Percentiles rank a stretch among this genome's conserved stretches.
phyloP scores from a whole-genome alignment of 768 basidiomycete genomes.

The Cystofilobasidium ferigula region DNA sequence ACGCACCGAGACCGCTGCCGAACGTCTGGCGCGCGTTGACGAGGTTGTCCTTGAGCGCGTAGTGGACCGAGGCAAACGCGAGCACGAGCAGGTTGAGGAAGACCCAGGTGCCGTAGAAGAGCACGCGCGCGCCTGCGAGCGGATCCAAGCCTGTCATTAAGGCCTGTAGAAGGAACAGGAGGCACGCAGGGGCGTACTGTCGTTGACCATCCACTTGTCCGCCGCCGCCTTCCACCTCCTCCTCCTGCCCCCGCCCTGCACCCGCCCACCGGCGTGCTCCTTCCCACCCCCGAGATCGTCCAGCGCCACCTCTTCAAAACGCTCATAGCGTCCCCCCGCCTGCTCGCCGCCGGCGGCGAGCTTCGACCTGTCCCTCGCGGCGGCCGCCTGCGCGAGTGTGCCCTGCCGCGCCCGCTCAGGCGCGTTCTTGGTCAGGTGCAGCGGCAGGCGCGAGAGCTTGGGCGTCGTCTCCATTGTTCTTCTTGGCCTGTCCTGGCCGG shows the following conservation, averaged over 20 bases:
- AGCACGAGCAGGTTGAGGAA: slow-evolving; percentile 69
- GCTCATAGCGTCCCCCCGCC: background rate
- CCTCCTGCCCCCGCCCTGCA: slow-evolving; percentile 6
- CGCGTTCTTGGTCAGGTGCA: slow-evolving; percentile 67
- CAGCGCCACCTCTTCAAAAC: background rate
- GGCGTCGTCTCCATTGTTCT: background rate
- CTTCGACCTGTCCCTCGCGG: background rate
- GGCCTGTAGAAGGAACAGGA: background rate
- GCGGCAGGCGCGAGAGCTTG: slow-evolving; percentile 9
- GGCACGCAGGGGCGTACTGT: slow-evolving; percentile 44
- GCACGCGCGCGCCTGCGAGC: slow-evolving; percentile 44
- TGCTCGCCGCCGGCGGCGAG: background rate
- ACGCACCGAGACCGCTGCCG: slow-evolving; percentile 66
- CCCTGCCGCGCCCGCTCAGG: slow-evolving; percentile 72
- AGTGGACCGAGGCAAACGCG: slow-evolving; percentile 64
- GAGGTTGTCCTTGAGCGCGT: slow-evolving; percentile 67
- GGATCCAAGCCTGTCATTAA: background rate
- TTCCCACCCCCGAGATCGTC: too few species aligned
- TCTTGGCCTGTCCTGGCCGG: background rate
- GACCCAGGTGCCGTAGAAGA: slow-evolving; percentile 73
- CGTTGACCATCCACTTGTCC: slow-evolving; percentile 85
- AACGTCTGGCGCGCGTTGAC: slow-evolving; percentile 55
- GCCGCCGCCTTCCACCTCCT: slow-evolving; percentile 42
- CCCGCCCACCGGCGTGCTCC: background rate
- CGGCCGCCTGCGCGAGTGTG: slow-evolving; percentile 56